These are phyloP conservation scores for Tephrocybe sp. DNA, from an alignment of 768 basidiomycete species.

Conservation along the genomic window DNA sequence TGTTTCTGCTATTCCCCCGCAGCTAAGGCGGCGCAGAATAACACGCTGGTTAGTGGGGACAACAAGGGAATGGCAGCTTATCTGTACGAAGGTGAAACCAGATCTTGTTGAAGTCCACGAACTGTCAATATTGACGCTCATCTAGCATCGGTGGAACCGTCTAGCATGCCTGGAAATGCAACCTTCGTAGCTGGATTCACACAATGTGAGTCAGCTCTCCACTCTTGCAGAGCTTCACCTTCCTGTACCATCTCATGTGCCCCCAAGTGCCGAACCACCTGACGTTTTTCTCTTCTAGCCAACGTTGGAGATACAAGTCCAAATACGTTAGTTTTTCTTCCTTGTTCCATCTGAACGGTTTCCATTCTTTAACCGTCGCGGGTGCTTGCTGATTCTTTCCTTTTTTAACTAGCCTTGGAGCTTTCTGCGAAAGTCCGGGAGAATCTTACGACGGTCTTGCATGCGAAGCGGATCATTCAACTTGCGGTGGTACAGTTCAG, in stretches of 20 bases:
- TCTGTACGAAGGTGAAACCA: conserved; percentile 73
- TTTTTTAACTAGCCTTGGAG: conserved; percentile 49
- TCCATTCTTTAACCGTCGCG: too few species aligned
- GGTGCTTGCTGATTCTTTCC: conserved; percentile 4
- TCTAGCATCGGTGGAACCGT: conserved; percentile 62
- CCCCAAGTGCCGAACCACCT: conserved; percentile 5
- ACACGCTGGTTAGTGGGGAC: conserved; percentile 77
- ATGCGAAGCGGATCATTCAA: conserved; percentile 73
- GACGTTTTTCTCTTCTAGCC: conserved; percentile 38
- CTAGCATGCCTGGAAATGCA: conserved; percentile 63
- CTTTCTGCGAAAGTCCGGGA: conserved; percentile 79
- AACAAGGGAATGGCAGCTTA: conserved; percentile 89
- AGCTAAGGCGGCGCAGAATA: conserved; percentile 51
- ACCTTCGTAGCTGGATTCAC: conserved; percentile 76
- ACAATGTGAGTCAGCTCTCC: conserved; percentile 49
- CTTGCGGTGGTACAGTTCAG: conserved; percentile 67
- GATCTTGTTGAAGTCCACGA: conserved; percentile 12
- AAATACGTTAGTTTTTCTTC: conserved; percentile 58
- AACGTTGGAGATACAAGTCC: conserved; percentile 81
- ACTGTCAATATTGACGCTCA: conserved; percentile 9
- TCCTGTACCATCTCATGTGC: neutral
- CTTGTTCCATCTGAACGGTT: conserved; percentile 11
- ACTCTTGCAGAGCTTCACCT: neutral
- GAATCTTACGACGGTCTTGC: conserved; percentile 61
- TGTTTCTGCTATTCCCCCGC: neutral